Conservation (phyloP, 2,329 filamentous ascomycete genomes). For the Paecilomyces dactylethromorphus region DNA sequence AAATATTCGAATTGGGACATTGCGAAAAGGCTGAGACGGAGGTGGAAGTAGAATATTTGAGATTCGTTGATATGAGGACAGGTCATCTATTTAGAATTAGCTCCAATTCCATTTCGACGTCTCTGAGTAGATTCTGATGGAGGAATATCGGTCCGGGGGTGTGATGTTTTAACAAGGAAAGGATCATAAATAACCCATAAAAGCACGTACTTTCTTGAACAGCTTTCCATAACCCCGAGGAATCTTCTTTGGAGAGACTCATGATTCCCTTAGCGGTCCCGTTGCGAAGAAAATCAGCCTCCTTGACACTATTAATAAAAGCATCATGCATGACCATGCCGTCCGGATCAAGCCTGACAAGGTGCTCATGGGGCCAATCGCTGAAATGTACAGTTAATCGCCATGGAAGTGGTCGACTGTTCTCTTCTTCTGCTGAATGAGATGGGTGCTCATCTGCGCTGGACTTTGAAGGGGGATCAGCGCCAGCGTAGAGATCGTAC, state of each 20-base stretch:
- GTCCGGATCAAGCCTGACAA: conserved; percentile 50
- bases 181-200: not conserved
- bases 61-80: conserved; percentile 64
- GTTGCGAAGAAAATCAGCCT: conserved; percentile 82
- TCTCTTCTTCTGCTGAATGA: conserved; percentile 12
- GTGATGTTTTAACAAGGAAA: conserved; percentile 1
- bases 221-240: conserved; percentile 72
- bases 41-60: conserved; percentile 68
- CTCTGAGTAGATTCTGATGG: not conserved
- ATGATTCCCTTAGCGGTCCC: conserved; percentile 86
- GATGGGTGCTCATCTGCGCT: conserved; percentile 7
- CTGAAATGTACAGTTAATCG: conserved; percentile 56
- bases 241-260: conserved; percentile 78
- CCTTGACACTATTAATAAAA: conserved; percentile 65
- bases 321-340: conserved; percentile 56
- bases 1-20: conserved; percentile 85
- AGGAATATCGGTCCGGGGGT: not conserved
- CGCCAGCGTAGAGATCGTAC: conserved; percentile 61
- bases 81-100: conserved; percentile 53
- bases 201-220: conserved; percentile 60
- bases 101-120: not conserved
- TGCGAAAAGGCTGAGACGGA: conserved; percentile 62
- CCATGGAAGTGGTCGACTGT: conserved; percentile 50
- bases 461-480: conserved; percentile 35
- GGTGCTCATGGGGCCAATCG: conserved; percentile 51